Evolutionary conservation across 768 basidiomycete species (phyloP), one percentile per base, ranked within the genome.

Genomic region (Suillus spraguei): DNA sequence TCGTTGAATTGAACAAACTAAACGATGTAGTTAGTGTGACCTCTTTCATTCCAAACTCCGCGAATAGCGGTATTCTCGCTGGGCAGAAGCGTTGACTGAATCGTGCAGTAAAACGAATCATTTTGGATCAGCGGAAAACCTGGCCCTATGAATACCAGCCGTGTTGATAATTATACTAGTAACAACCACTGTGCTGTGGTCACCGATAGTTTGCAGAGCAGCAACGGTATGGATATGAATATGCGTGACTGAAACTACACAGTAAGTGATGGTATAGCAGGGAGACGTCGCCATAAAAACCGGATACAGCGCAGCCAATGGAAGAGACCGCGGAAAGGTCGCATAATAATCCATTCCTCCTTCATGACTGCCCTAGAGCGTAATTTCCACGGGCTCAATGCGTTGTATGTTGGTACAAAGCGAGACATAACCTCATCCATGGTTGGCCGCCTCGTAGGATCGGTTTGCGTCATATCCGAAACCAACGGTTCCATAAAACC

Each of bases 401-500:
- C 28, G 1, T 47, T 17, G 22, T 36, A 35, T 35, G 36, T 66
- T 9, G 28, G 11, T 16, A 22, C 54, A 44, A 69, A 69, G 17
- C 68, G 64, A 24, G 60, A 32, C 9, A 66, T 42, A 10, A 67
- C 65, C 54, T 69, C 56, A 22, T 66, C 62, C 32, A 67, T 67
- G 22, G 65, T 66, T 8, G 68, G 68, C 41, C 68, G 68, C 33
- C 44, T 52, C 8, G 28, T 28, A 28, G 28, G 68, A 58, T 68
- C 59, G 5, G 17, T 47, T 42, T 66, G 60, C 3, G 61, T 0
- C 68, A 68, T 69, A 41, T 68, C 60, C 24, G 16, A 56, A 4
- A 78, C 66, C 14, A 79, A 68, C 3, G 70, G 67, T 50, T 64
- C 54, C 41, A 79, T 65, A 47, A 78, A 78, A 5, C 69, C 72